phyloP scores from a whole-genome alignment of 208 protist genomes.

The Acanthamoeba castellanii region DNA sequence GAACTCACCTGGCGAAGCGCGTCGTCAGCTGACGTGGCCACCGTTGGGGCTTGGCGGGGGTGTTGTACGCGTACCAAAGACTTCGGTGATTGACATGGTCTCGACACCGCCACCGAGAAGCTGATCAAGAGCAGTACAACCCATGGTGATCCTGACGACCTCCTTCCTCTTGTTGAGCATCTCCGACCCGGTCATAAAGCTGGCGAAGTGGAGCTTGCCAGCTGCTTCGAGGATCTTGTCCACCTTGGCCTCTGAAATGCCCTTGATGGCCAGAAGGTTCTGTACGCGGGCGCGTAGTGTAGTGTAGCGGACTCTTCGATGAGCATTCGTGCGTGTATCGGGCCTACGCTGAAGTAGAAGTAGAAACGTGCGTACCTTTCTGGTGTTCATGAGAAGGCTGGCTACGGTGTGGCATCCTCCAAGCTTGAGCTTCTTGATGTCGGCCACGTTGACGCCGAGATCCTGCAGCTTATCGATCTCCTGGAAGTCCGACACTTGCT shows the following conservation, averaged over 20 bases:
- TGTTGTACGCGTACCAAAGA: slow-evolving; percentile 90
- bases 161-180: slow-evolving; percentile 93
- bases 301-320: neutral
- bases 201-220: slow-evolving; percentile 90
- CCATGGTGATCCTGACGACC: slow-evolving; percentile 96
- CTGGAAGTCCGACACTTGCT: neutral
- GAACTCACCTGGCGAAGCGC: slow-evolving; percentile 81
- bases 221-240: slow-evolving; percentile 98
- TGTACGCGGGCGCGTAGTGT: neutral
- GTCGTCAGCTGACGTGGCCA: slow-evolving; percentile 58
- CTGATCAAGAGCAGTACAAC: slow-evolving; percentile 94
- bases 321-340: neutral
- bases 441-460: slow-evolving; percentile 82
- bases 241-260: slow-evolving; percentile 98
- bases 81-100: slow-evolving; percentile 94
- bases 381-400: slow-evolving; percentile 86
- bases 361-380: slow-evolving; percentile 78
- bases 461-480: slow-evolving; percentile 81
- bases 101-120: slow-evolving; percentile 98
- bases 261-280: slow-evolving; percentile 94
- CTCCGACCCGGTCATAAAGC: slow-evolving; percentile 93
- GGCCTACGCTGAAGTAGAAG: too few relatives aligned
- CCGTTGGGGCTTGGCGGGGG: slow-evolving; percentile 68
- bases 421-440: slow-evolving; percentile 91
- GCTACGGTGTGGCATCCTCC: slow-evolving; percentile 87